These are phyloP conservation scores for Capsicum baccatum DNA, from an alignment of 257 asterid genomes.

Conservation along the genomic window DNA sequence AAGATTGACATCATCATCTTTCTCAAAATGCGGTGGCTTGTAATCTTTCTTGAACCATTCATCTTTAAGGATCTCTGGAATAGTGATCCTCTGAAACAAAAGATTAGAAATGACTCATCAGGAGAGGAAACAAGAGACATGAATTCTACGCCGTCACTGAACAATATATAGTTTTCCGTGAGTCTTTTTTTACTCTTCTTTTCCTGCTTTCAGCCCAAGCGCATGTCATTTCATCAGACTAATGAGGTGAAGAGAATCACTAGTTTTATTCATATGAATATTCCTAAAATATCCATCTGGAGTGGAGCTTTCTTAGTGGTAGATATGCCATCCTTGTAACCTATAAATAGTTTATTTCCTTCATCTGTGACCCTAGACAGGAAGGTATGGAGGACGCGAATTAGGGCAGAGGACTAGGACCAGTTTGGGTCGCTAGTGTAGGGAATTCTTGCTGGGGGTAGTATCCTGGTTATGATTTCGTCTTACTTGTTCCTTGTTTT, in stretches of 20 bases:
- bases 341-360: no score
- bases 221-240: neutral
- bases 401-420: no score
- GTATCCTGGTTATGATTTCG: no score
- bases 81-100: slow-evolving; percentile 63
- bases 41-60: slow-evolving; percentile 82
- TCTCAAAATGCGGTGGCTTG: slow-evolving; percentile 65
- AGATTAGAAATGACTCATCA: slow-evolving; percentile 17
- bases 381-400: no score
- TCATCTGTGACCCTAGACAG: no score
- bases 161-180: no score
- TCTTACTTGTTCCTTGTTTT: no score
- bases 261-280: neutral
- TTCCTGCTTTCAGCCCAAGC: neutral
- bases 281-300: neutral
- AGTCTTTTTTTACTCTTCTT: no score
- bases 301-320: no score
- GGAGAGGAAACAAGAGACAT: neutral
- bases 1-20: slow-evolving; percentile 68
- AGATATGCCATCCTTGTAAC: no score
- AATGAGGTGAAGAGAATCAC: neutral
- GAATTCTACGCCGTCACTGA: neutral
- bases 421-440: no score
- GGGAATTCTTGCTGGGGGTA: no score
- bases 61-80: slow-evolving; percentile 68